Base-by-base conservation (phyloP, 176 grass and related monocot genomes). In the Thinopyrum elongatum region DNA sequence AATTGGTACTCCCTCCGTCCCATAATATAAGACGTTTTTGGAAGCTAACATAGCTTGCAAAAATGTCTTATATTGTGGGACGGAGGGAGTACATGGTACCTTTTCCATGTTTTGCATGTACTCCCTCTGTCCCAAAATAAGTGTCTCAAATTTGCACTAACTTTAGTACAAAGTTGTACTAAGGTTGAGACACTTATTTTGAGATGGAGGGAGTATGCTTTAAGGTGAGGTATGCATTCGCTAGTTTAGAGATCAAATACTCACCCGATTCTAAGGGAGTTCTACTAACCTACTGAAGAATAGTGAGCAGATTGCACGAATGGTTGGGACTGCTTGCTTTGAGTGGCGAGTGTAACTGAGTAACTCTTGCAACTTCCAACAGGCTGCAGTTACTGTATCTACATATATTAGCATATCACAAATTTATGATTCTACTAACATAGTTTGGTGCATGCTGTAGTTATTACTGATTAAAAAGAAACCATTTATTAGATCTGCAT, bases 331-430 rank as follows among this genome's bases (percentile, higher is more conserved):
- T 67, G 65, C 27, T 81, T 55, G 23, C 39, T 70, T 83, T 47
- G 67, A 87, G 61, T 57, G 17, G 31, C 2, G 5, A 59, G 10
- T 25, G 60, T 81, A 82, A 77, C 34, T 30, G 13, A 60, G 26
- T 82, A 82, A 71, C 21, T 30, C 2, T 60, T 78, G 64, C 35
- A 30, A 53, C 53, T 79, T 83, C 7, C n/a, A 79, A 64, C 70
- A 68, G n/a, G 22, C 57, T 64, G 66, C 29, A 83, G n/a, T 69
- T 68, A 69, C 30, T 82, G 49, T 68, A 83, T 36, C 6, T 11
- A 27, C 41, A 67, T 35, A 36, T 73, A 46, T 49, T 76, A 49
- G 44, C 14, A 53, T 76, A 51, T 53, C 73, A 53, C 15, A 6
- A 10, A 55, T 5, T 82, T 87, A 55, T 10, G 7, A 23, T 33